Percentiles rank a stretch among this genome's conserved stretches.
Conservation (phyloP, 495 filamentous ascomycete genomes). For the Tuber indicum region DNA sequence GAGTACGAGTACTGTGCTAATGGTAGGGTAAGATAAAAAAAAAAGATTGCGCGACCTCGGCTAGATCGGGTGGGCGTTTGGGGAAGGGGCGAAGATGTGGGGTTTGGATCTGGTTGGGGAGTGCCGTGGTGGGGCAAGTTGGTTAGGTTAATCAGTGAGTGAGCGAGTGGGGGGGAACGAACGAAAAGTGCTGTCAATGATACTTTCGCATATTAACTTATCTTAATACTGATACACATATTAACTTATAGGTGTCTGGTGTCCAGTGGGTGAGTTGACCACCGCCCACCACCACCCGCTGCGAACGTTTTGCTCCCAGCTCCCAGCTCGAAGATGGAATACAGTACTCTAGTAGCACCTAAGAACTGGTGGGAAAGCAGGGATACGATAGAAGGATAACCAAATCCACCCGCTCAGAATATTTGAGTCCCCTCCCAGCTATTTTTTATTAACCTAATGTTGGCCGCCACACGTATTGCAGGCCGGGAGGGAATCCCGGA, state of each 20-base stretch:
- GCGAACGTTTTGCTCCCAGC: neutral
- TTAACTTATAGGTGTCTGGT: neutral
- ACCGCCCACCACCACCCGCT: neutral
- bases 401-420: neutral
- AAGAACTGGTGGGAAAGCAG: neutral
- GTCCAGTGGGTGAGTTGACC: neutral
- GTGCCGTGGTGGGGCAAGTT: neutral
- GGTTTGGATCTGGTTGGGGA: neutral
- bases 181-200: slow-evolving; percentile 1
- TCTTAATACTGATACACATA: neutral
- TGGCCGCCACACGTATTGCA: neutral
- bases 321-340: neutral
- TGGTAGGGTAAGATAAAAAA: neutral
- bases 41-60: neutral
- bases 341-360: neutral
- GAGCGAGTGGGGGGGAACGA: neutral
- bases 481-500: neutral
- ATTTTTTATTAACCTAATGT: neutral
- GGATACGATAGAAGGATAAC: neutral
- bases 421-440: neutral
- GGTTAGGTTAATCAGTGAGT: neutral
- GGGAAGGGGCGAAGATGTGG: neutral
- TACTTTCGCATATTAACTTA: neutral
- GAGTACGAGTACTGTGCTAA: neutral
- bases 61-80: neutral